These are phyloP conservation scores for Buddleja alternifolia DNA, from an alignment of 257 asterid genomes.

Conservation along the genomic window DNA sequence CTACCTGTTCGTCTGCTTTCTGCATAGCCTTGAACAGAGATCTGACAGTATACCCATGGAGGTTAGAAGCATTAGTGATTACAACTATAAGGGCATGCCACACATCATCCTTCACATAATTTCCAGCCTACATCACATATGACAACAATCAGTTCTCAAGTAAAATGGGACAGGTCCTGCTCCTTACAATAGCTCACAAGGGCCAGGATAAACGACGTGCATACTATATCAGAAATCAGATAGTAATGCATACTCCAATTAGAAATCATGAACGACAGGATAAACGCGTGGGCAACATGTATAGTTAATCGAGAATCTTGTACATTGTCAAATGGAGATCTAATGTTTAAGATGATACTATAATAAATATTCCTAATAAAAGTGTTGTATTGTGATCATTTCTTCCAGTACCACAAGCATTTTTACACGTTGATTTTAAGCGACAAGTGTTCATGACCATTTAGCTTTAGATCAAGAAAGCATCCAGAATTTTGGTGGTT, in stretches of 20 bases:
- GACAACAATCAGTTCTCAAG: conserved; percentile 16
- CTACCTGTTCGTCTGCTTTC: conserved; percentile 75
- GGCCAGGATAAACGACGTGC: neutral
- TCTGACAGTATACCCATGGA: conserved; percentile 87
- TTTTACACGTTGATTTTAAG: neutral
- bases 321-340: neutral
- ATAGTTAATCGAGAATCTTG: conserved; percentile 13
- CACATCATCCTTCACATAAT: conserved; percentile 81
- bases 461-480: conserved; percentile 15
- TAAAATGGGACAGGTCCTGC: conserved; percentile 7
- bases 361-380: neutral
- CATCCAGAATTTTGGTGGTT: conserved; percentile 3
- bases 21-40: conserved; percentile 71
- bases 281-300: conserved; percentile 9
- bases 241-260: neutral
- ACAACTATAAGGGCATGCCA: conserved; percentile 94
- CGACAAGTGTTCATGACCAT: neutral
- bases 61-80: conserved; percentile 81
- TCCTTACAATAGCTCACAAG: neutral
- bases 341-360: neutral
- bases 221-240: neutral
- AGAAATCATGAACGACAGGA: conserved; percentile 7
- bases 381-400: neutral
- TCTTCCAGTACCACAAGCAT: neutral
- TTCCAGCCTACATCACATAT: conserved; percentile 72